Base-by-base conservation (phyloP, 1,139 yeast genomes). In the Debaryomyces sp. region DNA sequence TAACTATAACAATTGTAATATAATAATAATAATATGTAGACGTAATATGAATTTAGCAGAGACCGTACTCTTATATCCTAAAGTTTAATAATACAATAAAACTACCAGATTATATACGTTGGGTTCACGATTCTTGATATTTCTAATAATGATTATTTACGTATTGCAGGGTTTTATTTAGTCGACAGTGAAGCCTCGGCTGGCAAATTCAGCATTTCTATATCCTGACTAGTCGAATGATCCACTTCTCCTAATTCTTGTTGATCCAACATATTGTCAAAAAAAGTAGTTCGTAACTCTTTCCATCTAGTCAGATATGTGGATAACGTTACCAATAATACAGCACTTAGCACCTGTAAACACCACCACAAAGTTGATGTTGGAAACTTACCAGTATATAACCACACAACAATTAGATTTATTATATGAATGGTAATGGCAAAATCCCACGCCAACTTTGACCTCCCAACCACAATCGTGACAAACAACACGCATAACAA, bases 361-460 rank as follows among this genome's bases (percentile, higher is more conserved):
- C 82, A 67, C 95, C 97, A 90, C 98, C 98, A 94, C 44, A 87
- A 74, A 8, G 85, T 57, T 35, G 85, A 81, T 8, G 75, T 68
- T 0, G 98, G 98, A 54, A 92, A 80, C 37, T 76, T 72, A 1
- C 85, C 81, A 5, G 87, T 75, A 54, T 81, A 84, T 1, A 80
- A 53, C 84, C 91, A 85, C 0, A 84, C 89, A 6, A 89, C 84
- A 3, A 85, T 48, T 35, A 92, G 68, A 66, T 92, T 87, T 46
- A 94, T 80, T 15, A 89, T 84, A 66, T 94, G 97, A 13, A 94
- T 76, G 0, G 99, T 92, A 30, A 94, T 63, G 10, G 96, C 97
- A 71, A 92, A 94, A 67, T 94, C 99, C 88, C 97, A 87, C 0
- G 97, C 98, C 50, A 94, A 72, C 66, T 92, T 94, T 37, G 96